These are phyloP conservation scores for Phytophthora macrochlamydospora DNA, from an alignment of 352 stramenopile genomes.

Conservation along the genomic window DNA sequence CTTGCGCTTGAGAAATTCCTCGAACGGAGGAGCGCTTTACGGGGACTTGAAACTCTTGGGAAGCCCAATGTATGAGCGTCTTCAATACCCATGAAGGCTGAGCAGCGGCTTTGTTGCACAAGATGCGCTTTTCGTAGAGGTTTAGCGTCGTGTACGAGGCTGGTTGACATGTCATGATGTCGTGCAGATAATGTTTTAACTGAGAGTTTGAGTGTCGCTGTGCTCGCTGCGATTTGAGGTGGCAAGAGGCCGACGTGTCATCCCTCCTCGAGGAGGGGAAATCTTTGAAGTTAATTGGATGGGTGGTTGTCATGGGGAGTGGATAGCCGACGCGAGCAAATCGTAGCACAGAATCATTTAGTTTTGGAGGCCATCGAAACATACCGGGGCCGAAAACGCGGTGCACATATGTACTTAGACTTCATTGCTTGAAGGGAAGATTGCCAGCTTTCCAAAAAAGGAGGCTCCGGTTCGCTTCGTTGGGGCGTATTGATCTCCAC, in stretches of 20 bases:
- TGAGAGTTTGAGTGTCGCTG: background rate
- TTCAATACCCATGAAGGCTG: background rate
- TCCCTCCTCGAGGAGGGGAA: background rate
- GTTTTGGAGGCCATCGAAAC: background rate
- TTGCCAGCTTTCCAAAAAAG: too few relatives aligned
- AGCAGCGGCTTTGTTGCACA: background rate
- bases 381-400: background rate
- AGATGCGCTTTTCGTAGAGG: background rate
- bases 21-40: background rate
- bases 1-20: background rate
- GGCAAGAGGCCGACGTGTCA: background rate
- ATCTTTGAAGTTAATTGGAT: background rate
- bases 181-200: background rate
- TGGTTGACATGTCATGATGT: background rate
- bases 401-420: background rate
- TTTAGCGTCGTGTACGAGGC: background rate
- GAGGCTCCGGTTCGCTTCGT: too few relatives aligned
- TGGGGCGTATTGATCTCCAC: too few relatives aligned
- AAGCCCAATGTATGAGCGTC: background rate
- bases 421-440: too few relatives aligned
- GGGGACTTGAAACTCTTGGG: background rate
- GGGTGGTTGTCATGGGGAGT: background rate
- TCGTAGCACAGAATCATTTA: background rate
- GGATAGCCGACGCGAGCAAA: background rate
- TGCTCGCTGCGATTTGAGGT: background rate